These are phyloP conservation scores for Rhodamnia rubescens DNA, from an alignment of 345 rosid genomes.

Conservation along the genomic window DNA sequence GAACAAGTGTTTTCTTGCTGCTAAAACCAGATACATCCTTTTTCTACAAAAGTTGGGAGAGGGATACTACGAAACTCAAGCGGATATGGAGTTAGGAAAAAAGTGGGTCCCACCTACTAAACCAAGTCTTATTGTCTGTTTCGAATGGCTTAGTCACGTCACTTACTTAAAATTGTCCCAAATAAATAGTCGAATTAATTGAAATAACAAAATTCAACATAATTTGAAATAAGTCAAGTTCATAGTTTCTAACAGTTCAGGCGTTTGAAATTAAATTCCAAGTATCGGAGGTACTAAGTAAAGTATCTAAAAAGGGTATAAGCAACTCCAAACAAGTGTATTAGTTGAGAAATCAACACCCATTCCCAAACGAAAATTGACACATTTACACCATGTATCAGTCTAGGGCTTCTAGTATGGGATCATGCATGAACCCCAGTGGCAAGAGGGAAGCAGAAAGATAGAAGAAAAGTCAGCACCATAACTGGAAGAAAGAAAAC, in stretches of 20 bases:
- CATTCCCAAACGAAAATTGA: not conserved
- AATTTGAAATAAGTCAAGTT: not conserved
- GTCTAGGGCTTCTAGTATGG: not conserved
- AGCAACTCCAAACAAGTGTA: not conserved
- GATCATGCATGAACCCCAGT: not conserved
- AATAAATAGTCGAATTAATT: not conserved
- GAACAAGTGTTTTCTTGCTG: not conserved
- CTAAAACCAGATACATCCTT: not conserved
- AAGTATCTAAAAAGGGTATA: not conserved
- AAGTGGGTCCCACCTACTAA: not conserved
- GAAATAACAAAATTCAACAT: not conserved
- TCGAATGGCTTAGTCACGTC: not conserved
- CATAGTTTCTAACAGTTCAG: not conserved
- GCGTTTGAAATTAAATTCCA: not conserved
- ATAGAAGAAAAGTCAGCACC: not conserved
- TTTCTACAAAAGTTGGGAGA: not conserved
- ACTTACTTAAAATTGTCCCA: not conserved
- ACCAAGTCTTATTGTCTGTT: not conserved
- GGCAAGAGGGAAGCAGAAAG: not conserved
- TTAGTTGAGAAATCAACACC: not conserved
- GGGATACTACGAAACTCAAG: not conserved
- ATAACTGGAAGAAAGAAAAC: not conserved
- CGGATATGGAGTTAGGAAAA: not conserved
- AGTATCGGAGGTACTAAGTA: not conserved
- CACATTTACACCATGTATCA: not conserved